A percentile compares a stretch with the other conserved stretches of the same genome.
Evolutionary conservation across 2,329 filamentous ascomycete species (phyloP).

Genomic region (Scedosporium minutisporum): DNA sequence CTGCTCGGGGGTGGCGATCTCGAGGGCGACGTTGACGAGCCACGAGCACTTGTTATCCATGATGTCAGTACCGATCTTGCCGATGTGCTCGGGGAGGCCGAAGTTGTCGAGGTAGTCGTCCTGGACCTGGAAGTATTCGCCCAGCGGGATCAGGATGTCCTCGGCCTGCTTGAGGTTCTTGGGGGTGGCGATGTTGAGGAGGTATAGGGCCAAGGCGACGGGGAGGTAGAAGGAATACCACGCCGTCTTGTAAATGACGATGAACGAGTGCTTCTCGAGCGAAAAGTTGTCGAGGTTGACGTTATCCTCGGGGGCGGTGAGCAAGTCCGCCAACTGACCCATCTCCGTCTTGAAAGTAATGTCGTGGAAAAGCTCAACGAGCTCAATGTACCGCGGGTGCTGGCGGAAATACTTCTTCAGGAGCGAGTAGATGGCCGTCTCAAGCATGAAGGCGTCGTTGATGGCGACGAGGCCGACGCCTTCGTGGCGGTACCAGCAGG

Average conservation of each 20-base stretch:
- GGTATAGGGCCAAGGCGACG: slow-evolving; percentile 80
- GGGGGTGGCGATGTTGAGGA: slow-evolving; percentile 73
- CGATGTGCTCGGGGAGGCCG: slow-evolving; percentile 82
- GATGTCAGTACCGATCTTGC: slow-evolving; percentile 98
- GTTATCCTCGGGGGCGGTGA: slow-evolving; percentile 89
- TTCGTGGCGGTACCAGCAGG: slow-evolving; percentile 91
- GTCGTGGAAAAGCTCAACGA: slow-evolving; percentile 95
- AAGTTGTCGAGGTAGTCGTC: slow-evolving; percentile 99
- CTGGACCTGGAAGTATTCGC: slow-evolving; percentile 98
- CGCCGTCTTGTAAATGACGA: slow-evolving; percentile 98
- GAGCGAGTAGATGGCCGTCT: slow-evolving; percentile 79
- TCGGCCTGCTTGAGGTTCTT: slow-evolving; percentile 84
- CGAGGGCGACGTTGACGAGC: slow-evolving; percentile 90
- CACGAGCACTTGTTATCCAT: slow-evolving; percentile 99
- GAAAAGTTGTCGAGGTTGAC: slow-evolving; percentile 94
- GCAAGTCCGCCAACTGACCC: slow-evolving; percentile 85
- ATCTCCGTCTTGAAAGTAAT: slow-evolving; percentile 88
- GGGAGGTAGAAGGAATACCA: slow-evolving; percentile 99
- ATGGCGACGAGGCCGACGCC: slow-evolving; percentile 93
- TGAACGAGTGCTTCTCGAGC: slow-evolving; percentile 92
- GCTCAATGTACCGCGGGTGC: slow-evolving; percentile 79
- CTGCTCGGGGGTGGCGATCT: slow-evolving; percentile 73
- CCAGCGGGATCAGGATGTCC: slow-evolving; percentile 90
- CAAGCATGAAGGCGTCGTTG: slow-evolving; percentile 97
- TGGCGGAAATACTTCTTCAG: slow-evolving; percentile 89